Evolutionary conservation across 1,284 basidiomycete species (phyloP).

Genomic region (Microbotryomycetes sp.): DNA sequence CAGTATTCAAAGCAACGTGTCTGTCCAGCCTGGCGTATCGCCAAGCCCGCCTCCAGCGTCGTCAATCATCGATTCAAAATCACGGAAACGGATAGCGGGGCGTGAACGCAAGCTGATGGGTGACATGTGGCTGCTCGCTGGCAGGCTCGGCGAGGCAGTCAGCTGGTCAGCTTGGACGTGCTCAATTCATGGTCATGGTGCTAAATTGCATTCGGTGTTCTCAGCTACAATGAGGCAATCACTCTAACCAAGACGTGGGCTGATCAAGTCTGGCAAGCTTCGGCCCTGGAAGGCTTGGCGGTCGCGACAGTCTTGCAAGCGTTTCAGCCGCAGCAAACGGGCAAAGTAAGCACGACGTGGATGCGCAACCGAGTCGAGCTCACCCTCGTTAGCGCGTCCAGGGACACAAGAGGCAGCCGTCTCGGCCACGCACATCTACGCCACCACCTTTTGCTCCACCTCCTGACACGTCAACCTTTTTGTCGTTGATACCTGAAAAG

Average conservation of each 20-base stretch:
- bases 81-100: constrained; percentile 42
- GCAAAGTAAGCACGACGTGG: background rate
- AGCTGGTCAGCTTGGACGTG: constrained; percentile 53
- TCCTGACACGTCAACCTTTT: constrained; percentile 24
- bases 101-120: constrained; percentile 79
- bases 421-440: constrained; percentile 1
- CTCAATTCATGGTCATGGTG: background rate
- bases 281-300: constrained; percentile 72
- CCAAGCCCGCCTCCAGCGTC: constrained; percentile 20
- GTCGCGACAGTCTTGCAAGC: constrained; percentile 26
- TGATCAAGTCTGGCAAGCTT: constrained; percentile 79
- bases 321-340: constrained; percentile 5
- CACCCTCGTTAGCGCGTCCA: too few relatives aligned
- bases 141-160: constrained; percentile 67
- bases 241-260: constrained; percentile 60
- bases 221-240: constrained; percentile 76
- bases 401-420: background rate
- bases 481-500: constrained; percentile 32
- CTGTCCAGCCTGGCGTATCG: constrained; percentile 3
- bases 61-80: constrained; percentile 19
- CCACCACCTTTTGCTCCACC: background rate
- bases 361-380: too few relatives aligned
- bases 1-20: constrained; percentile 19
- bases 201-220: constrained; percentile 25
- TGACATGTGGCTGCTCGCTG: constrained; percentile 76